phyloP scores from a whole-genome alignment of 78 protist species.

The Guillardia theta region DNA sequence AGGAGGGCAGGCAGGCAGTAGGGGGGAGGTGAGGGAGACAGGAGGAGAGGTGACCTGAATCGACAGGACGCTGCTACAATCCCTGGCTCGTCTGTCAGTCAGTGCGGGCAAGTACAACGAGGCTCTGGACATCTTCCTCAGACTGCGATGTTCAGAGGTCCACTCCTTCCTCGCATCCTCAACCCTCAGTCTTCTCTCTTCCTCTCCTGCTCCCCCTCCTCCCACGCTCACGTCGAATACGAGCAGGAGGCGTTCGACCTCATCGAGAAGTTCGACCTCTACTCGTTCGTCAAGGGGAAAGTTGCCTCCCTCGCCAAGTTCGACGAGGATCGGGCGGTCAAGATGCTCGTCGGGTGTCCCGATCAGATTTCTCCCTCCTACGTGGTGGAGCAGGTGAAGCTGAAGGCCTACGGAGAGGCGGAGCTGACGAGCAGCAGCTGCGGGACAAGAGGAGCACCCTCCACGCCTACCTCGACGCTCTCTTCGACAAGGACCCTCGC shows the following conservation, averaged over 20 bases:
- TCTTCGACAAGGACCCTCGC: conserved; percentile 69
- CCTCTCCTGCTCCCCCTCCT: background rate
- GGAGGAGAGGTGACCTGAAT: background rate
- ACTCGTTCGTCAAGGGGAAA: conserved; percentile 53
- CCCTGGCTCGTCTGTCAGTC: conserved; percentile 54
- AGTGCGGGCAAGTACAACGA: conserved; percentile 51
- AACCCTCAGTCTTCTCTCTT: no score
- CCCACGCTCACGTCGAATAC: background rate
- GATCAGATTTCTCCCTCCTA: conserved; percentile 51
- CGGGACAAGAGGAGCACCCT: background rate
- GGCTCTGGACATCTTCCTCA: conserved; percentile 69
- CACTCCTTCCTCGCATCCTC: no score
- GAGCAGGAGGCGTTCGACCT: conserved; percentile 69
- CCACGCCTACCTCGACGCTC: conserved; percentile 55
- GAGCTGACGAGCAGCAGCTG: no score
- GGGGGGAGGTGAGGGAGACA: background rate
- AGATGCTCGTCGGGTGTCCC: conserved; percentile 59
- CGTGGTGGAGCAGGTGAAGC: background rate
- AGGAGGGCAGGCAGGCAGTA: background rate
- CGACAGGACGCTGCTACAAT: background rate
- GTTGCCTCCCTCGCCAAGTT: background rate
- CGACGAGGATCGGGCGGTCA: conserved; percentile 54
- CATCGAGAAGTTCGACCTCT: conserved; percentile 59
- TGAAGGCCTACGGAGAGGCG: background rate
- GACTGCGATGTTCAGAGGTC: no score